These are phyloP conservation scores for Orbilia ellipsospora DNA, from an alignment of 2,329 filamentous ascomycete species.

Conservation along the genomic window DNA sequence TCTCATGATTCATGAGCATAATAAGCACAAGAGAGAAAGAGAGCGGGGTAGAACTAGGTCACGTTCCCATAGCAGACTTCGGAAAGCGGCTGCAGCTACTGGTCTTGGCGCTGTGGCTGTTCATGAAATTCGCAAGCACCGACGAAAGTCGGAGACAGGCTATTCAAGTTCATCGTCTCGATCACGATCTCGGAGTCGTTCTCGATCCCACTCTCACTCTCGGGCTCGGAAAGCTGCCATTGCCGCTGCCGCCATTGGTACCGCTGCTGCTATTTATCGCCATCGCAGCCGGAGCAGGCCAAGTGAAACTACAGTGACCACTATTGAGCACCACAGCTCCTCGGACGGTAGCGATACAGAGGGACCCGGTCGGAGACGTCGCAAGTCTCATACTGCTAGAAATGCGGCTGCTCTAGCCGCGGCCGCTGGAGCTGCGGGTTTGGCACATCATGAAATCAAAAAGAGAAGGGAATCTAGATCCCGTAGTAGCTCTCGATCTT, in stretches of 20 bases:
- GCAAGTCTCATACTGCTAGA: slow-evolving; percentile 37
- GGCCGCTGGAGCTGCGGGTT: slow-evolving; percentile 37
- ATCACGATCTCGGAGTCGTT: slow-evolving; percentile 39
- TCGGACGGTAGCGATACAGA: slow-evolving; percentile 51
- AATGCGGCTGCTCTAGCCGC: slow-evolving; percentile 49
- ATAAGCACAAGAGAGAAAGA: slow-evolving; percentile 53
- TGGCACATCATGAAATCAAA: slow-evolving; percentile 44
- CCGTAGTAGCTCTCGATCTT: slow-evolving; percentile 37
- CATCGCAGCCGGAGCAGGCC: slow-evolving; percentile 35
- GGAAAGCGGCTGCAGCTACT: slow-evolving; percentile 51
- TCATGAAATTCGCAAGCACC: slow-evolving; percentile 51
- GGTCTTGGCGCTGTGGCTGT: slow-evolving; percentile 54
- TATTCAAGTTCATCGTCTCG: slow-evolving; percentile 41
- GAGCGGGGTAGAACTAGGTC: slow-evolving; percentile 53
- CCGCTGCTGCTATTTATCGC: slow-evolving; percentile 45
- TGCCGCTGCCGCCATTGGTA: slow-evolving; percentile 51
- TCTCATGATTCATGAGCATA: slow-evolving; percentile 51
- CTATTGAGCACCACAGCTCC: slow-evolving; percentile 44
- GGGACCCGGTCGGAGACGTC: slow-evolving; percentile 33
- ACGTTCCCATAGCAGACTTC: slow-evolving; percentile 50
- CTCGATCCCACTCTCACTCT: slow-evolving; percentile 42
- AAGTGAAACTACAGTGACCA: slow-evolving; percentile 34
- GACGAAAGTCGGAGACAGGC: slow-evolving; percentile 38
- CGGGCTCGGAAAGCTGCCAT: slow-evolving; percentile 52
- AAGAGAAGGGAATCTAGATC: slow-evolving; percentile 48